Base-by-base conservation (phyloP, 805 yeast species). In the Diddensiella transvaalensis region DNA sequence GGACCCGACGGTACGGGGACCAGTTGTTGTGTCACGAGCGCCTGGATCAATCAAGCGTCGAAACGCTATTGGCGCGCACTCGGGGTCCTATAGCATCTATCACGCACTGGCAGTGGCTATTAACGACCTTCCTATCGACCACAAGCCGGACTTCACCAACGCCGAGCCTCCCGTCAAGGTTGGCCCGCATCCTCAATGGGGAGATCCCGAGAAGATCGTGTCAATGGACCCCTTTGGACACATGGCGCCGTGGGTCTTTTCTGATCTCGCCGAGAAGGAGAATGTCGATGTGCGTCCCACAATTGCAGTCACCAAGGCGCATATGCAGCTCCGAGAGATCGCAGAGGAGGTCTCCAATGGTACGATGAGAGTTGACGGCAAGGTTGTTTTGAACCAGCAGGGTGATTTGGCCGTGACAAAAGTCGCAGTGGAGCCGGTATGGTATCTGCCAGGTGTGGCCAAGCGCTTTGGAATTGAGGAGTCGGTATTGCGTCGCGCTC, bases 361-460 rank as follows among this genome's bases (percentile, higher is more conserved):
- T 15, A 71, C 77, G 46, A 59, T 81, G 42, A 55, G 63, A 47
- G 81, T 82, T 24, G 87, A 81, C 60, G 85, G 85, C 48, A 69
- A 77, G 33, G 64, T 81, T 54, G 85, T 81, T 24, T 65, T 80
- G 51, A 81, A 81, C 64, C 67, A 70, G 30, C 65, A 74, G 50
- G 87, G 87, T 56, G 86, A 81, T 54, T 65, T 81, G 60, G 77
- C 76, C 30, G 82, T 79, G 35, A 75, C 83, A 29, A 81, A 81
- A 60, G 71, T 81, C 50, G 87, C 87, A 2, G 79, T 79, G 36
- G 87, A 81, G 58, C 86, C 86, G 15, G 85, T 81, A 35, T 81
- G 87, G 86, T 75, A 78, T 57, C 68, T 81, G 49, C 87, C 87
- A 2, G 85, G 84, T 22, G 82, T 81, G 50, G 87, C 86, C 22